Evolutionary conservation across 2,329 filamentous ascomycete genomes (phyloP).

Genomic region (Corynespora cassiicola): DNA sequence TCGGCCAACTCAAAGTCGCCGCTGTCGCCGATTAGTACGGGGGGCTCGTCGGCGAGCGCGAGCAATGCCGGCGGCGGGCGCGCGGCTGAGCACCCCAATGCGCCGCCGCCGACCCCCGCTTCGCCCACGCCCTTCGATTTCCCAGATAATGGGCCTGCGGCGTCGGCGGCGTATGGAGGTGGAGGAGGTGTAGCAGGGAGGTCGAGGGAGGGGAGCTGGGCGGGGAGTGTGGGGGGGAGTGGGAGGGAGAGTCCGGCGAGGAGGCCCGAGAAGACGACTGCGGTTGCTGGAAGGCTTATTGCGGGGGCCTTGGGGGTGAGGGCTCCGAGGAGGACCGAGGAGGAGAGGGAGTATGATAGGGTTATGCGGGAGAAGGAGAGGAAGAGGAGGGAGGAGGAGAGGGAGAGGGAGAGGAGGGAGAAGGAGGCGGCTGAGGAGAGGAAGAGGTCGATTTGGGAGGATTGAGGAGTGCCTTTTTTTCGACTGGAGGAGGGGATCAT

Average conservation of each 20-base stretch:
- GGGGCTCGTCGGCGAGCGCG: not conserved
- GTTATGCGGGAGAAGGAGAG: slow-evolving; percentile 84
- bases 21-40: not conserved
- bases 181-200: slow-evolving; percentile 18
- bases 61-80: too few relatives aligned
- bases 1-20: too few relatives aligned
- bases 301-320: slow-evolving; percentile 84
- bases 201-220: slow-evolving; percentile 16
- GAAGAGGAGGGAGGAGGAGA: slow-evolving; percentile 75
- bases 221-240: slow-evolving; percentile 34
- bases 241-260: slow-evolving; percentile 26
- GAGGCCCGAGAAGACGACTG: slow-evolving; percentile 90
- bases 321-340: slow-evolving; percentile 81
- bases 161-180: too few relatives aligned
- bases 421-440: slow-evolving; percentile 73
- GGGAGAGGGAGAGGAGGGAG: slow-evolving; percentile 67
- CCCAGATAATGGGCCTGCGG: slow-evolving; percentile 31
- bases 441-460: slow-evolving; percentile 89
- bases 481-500: not conserved
- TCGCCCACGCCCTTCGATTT: slow-evolving; percentile 43
- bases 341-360: slow-evolving; percentile 85
- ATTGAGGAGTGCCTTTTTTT: too few relatives aligned
- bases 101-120: slow-evolving; percentile 44
- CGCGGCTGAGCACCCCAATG: slow-evolving; percentile 21
- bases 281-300: slow-evolving; percentile 88